Base-by-base conservation (phyloP, 257 asterid genomes). In the Solanum acaule region DNA sequence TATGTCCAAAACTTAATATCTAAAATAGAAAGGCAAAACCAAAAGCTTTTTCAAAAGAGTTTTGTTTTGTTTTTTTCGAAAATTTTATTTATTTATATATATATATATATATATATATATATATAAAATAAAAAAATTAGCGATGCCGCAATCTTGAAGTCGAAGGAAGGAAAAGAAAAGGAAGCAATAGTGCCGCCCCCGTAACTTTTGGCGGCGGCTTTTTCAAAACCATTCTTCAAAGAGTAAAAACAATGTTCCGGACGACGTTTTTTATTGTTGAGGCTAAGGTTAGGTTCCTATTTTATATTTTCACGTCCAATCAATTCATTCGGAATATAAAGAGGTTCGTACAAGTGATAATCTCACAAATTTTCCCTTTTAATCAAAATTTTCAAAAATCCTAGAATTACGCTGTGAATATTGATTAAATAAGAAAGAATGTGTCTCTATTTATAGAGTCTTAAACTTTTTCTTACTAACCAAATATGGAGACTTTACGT, bases 151-250 rank as follows among this genome's bases (percentile, higher is more conserved):
- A 18, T 34, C 79, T 72, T 72, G 46, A 65, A 29, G 86, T 81
- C 70, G 6, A 27, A 82, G 29, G 86, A 10, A 46, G 68, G 86
- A 10, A 46, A 49, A 46, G 42, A 46, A 46, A 79, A 81, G 42
- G 37, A 35, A 78, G 37, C 84, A 78, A 40, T 78, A 78, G 35
- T 12, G 84, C 84, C 13, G 84, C 63, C 52, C 12, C n/a, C 29
- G n/a, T n/a, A n/a, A n/a, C n/a, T n/a, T 11, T 15, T 46, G 42
- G 42, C 35, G 86, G 86, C 86, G 86, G 86, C 29, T 46, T 7
- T 56, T 20, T 65, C 42, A 2, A 29, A 79, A 42, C 18, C n/a
- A 14, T 42, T 78, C 70, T 61, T 61, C 29, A 23, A 61, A 63
- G 2, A 10, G 71, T 4, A n/a, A 65, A 63, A n/a, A 65, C 31